A percentile compares a stretch with the other conserved stretches of the same genome.
Evolutionary conservation across 2,329 filamentous ascomycete species (phyloP).

Genomic region (Hawksworthiomyces lignivorus): DNA sequence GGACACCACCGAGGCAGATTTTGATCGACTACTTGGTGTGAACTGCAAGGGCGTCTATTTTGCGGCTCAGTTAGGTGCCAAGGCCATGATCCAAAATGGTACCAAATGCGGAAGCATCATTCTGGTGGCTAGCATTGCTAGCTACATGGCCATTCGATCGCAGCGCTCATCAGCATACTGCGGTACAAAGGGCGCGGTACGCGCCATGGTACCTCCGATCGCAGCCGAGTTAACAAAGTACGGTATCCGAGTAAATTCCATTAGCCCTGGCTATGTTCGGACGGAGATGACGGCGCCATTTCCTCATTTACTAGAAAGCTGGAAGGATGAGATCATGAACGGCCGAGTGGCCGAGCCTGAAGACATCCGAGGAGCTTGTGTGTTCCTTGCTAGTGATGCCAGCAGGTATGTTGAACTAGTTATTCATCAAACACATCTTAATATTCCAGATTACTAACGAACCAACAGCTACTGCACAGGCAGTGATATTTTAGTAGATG

Average conservation of each 20-base stretch:
- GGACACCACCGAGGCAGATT: constrained; percentile 11
- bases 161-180: constrained; percentile 61
- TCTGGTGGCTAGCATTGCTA: constrained; percentile 50
- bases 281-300: constrained; percentile 67
- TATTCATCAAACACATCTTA: no score
- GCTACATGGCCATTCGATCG: constrained; percentile 47
- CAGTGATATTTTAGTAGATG: constrained; percentile 12
- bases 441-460: neutral
- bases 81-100: constrained; percentile 22
- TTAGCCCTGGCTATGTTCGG: constrained; percentile 59
- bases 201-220: constrained; percentile 55
- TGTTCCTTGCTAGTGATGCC: constrained; percentile 55
- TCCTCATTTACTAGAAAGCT: constrained; percentile 50
- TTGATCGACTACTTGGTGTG: constrained; percentile 8
- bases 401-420: constrained; percentile 33
- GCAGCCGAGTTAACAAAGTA: constrained; percentile 54
- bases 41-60: constrained; percentile 16
- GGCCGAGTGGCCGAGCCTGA: constrained; percentile 48
- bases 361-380: constrained; percentile 53
- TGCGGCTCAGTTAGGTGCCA: constrained; percentile 29
- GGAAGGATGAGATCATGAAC: constrained; percentile 70
- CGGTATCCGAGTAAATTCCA: constrained; percentile 59
- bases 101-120: constrained; percentile 42
- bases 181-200: constrained; percentile 56
- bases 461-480: constrained; percentile 10